Evolutionary conservation across 2,329 filamentous ascomycete species (phyloP).

Genomic region (Cladosporium phlei): DNA sequence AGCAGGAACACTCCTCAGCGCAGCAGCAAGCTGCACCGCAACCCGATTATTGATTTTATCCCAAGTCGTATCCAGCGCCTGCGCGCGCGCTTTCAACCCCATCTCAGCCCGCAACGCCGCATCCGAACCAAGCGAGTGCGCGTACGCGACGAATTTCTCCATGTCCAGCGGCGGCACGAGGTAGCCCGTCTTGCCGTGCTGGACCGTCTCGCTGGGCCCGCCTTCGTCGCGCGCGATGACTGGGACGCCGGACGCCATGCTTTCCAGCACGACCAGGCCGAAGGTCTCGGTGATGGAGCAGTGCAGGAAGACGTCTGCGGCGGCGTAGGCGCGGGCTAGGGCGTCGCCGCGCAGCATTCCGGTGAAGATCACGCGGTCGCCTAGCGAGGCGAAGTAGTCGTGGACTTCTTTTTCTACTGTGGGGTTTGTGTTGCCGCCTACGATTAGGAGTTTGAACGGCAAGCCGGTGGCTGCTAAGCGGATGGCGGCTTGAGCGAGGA

Average conservation of each 20-base stretch:
- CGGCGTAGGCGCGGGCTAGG: conserved; percentile 63
- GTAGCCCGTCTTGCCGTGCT: conserved; percentile 56
- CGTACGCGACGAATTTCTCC: conserved; percentile 52
- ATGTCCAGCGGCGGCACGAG: conserved; percentile 58
- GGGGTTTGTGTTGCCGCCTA: conserved; percentile 63
- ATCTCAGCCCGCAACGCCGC: conserved; percentile 42
- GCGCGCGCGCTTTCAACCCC: conserved; percentile 45
- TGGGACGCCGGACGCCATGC: conserved; percentile 66
- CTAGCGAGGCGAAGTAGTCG: conserved; percentile 53
- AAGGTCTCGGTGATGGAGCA: conserved; percentile 70
- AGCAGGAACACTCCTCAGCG: conserved; percentile 29
- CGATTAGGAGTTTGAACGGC: conserved; percentile 60
- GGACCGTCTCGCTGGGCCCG: conserved; percentile 63
- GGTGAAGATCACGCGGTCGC: conserved; percentile 59
- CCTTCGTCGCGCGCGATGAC: conserved; percentile 66
- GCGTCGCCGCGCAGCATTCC: conserved; percentile 59
- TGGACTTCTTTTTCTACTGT: conserved; percentile 59
- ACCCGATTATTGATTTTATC: conserved; percentile 67
- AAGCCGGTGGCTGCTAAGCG: conserved; percentile 53
- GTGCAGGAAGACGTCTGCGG: conserved; percentile 65
- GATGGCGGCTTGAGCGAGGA: conserved; percentile 54
- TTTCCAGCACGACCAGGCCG: conserved; percentile 64
- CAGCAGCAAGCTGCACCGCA: conserved; percentile 57
- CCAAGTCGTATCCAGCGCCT: conserved; percentile 63
- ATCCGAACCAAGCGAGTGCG: conserved; percentile 49